phyloP scores from a whole-genome alignment of 2,329 filamentous ascomycete species.

The Shiraia sp. region DNA sequence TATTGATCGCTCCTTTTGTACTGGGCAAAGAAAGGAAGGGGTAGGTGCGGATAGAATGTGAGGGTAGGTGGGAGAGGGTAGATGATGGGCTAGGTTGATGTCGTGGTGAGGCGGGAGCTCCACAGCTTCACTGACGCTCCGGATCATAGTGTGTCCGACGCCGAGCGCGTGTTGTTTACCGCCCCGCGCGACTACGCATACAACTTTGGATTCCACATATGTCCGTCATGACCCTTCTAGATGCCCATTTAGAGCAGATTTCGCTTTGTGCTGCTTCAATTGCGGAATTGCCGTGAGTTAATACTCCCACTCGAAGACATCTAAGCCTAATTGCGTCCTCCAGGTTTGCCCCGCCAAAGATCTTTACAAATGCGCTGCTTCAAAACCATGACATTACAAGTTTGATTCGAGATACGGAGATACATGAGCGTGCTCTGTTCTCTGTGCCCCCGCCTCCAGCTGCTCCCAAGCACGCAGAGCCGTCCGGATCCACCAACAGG shows the following conservation, averaged over 20 bases:
- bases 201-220: conserved; percentile 5
- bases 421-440: conserved; percentile 93
- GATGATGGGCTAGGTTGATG: conserved; percentile 21
- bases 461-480: conserved; percentile 50
- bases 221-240: conserved; percentile 48
- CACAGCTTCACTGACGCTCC: conserved; percentile 1
- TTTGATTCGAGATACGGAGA: conserved; percentile 91
- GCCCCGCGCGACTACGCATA: conserved; percentile 2
- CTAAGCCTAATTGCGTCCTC: conserved; percentile 20
- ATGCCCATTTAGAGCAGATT: conserved; percentile 56
- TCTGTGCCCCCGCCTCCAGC: conserved; percentile 75
- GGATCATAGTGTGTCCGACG: not conserved
- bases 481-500: conserved; percentile 48
- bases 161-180: conserved; percentile 17
- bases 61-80: conserved; percentile 9
- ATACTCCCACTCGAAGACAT: not conserved
- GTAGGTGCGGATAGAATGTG: conserved; percentile 18
- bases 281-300: conserved; percentile 49
- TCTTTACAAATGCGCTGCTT: conserved; percentile 92
- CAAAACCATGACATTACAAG: conserved; percentile 89
- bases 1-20: conserved; percentile 31
- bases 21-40: conserved; percentile 7
- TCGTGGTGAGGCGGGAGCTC: conserved; percentile 22
- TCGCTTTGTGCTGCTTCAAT: conserved; percentile 54
- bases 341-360: conserved; percentile 88